Evolutionary conservation across 2,329 filamentous ascomycete genomes (phyloP).

Genomic region (Aspergillus glaucus): DNA sequence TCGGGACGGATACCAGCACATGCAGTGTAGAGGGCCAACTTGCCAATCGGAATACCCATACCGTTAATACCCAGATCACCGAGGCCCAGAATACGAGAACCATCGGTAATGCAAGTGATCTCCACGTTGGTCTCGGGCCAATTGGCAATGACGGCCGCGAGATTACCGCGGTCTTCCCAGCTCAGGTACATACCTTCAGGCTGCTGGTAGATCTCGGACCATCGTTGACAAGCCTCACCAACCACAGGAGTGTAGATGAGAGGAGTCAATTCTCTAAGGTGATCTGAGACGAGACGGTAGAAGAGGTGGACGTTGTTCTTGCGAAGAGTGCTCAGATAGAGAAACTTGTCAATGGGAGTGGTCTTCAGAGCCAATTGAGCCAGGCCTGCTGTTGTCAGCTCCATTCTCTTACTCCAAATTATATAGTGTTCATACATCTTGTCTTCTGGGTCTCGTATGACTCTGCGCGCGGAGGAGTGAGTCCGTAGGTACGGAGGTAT

Average conservation of each 20-base stretch:
- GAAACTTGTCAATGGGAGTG: conserved; percentile 45
- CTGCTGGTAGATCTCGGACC: conserved; percentile 91
- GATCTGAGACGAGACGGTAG: conserved; percentile 45
- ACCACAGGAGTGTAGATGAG: conserved; percentile 52
- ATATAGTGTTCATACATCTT: conserved; percentile 31
- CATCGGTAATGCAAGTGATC: conserved; percentile 95
- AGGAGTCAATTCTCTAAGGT: conserved; percentile 45
- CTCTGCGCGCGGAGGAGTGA: conserved; percentile 45
- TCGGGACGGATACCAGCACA: conserved; percentile 89
- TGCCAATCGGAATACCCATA: conserved; percentile 96
- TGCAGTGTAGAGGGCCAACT: conserved; percentile 88
- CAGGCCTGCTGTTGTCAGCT: conserved; percentile 26
- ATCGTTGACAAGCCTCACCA: conserved; percentile 92
- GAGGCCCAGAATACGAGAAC: conserved; percentile 82
- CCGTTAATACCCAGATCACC: conserved; percentile 95
- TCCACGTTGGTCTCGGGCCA: conserved; percentile 87
- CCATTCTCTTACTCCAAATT: not conserved
- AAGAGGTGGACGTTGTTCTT: conserved; percentile 50
- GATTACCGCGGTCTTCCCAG: conserved; percentile 86
- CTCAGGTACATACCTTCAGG: conserved; percentile 96
- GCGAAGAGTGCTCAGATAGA: conserved; percentile 45
- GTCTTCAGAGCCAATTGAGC: conserved; percentile 43
- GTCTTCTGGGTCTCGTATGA: conserved; percentile 45
- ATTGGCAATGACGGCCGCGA: conserved; percentile 81
- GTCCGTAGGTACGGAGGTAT: conserved; percentile 46